A percentile compares a stretch with the other conserved stretches of the same genome.
These are phyloP conservation scores for Cryptosporidium ubiquitum DNA, from an alignment of 169 alveolate genomes.

Conservation along the genomic window DNA sequence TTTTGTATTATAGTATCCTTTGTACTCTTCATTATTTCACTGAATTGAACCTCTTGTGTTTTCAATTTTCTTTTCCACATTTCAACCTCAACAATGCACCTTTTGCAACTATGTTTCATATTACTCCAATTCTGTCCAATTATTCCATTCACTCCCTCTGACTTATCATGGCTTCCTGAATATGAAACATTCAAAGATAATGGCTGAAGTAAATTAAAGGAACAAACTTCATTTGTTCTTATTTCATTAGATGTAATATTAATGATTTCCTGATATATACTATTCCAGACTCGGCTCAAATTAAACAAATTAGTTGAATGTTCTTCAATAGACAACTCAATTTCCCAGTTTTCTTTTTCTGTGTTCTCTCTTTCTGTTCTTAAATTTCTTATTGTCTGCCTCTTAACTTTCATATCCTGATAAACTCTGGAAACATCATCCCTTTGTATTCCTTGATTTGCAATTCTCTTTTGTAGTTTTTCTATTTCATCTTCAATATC, in stretches of 20 bases:
- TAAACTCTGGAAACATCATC: conserved; percentile 74
- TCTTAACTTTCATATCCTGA: conserved; percentile 68
- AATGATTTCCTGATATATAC: conserved; percentile 37
- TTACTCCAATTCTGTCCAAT: conserved; percentile 70
- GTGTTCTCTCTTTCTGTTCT: conserved; percentile 61
- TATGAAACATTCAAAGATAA: conserved; percentile 23
- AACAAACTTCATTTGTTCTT: conserved; percentile 29
- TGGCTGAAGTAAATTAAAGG: conserved; percentile 28
- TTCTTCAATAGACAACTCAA: conserved; percentile 56
- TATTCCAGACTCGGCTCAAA: conserved; percentile 53
- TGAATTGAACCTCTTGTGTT: conserved; percentile 65
- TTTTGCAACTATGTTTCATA: conserved; percentile 71
- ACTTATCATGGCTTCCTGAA: conserved; percentile 20
- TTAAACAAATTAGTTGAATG: conserved; percentile 39
- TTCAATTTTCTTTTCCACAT: conserved; percentile 71
- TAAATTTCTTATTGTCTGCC: conserved; percentile 54
- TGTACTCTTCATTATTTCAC: conserved; percentile 69
- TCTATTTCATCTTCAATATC: conserved; percentile 67
- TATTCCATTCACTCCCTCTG: conserved; percentile 22
- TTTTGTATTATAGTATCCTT: conserved; percentile 65
- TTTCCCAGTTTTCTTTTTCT: conserved; percentile 68
- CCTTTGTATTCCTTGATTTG: conserved; percentile 64
- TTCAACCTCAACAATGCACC: conserved; percentile 67
- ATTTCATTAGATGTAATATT: conserved; percentile 58
- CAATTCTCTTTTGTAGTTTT: conserved; percentile 56